Evolutionary conservation across 495 filamentous ascomycete species (phyloP).

Genomic region (Penicillium atrosanguineum): DNA sequence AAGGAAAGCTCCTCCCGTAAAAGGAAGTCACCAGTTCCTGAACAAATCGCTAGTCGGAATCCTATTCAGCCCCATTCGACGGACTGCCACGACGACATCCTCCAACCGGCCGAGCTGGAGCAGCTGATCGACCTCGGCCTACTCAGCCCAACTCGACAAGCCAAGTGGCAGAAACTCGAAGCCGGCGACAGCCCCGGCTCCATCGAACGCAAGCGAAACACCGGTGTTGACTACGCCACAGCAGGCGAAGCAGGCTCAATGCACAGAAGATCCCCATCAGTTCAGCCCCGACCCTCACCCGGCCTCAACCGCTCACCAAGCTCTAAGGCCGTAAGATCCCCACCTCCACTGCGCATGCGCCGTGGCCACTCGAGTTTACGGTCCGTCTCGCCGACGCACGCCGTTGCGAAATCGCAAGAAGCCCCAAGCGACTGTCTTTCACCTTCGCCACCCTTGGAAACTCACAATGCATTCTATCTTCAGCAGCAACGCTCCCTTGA

Average conservation of each 20-base stretch:
- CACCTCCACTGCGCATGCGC: slow-evolving; percentile 27
- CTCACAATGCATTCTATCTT: slow-evolving; percentile 24
- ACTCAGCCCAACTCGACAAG: slow-evolving; percentile 21
- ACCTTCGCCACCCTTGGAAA: slow-evolving; percentile 23
- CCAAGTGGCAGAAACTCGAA: slow-evolving; percentile 39
- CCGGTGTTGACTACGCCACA: slow-evolving; percentile 2
- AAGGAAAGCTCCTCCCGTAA: slow-evolving; percentile 42
- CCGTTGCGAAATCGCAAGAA: slow-evolving; percentile 5
- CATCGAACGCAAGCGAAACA: slow-evolving; percentile 27
- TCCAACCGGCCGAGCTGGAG: slow-evolving; percentile 7
- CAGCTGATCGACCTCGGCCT: slow-evolving; percentile 16
- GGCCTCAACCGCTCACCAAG: slow-evolving; percentile 18
- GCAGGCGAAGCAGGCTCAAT: slow-evolving; percentile 12
- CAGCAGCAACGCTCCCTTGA: slow-evolving; percentile 22
- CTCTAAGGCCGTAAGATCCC: slow-evolving; percentile 18
- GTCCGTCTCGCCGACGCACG: slow-evolving; percentile 15
- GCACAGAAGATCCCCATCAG: slow-evolving; percentile 17
- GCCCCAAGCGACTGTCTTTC: slow-evolving; percentile 16
- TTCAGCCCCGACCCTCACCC: slow-evolving; percentile 17
- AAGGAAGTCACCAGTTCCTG: slow-evolving; percentile 40
- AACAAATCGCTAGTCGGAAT: slow-evolving; percentile 26
- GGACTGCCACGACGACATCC: slow-evolving; percentile 15
- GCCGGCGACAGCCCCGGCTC: slow-evolving; percentile 41
- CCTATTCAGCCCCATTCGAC: slow-evolving; percentile 18
- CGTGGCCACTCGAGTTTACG: slow-evolving; percentile 25